Evolutionary conservation across 1,284 basidiomycete genomes (phyloP), one percentile per base, ranked within the genome.

Genomic region (Neotropicomus parvogracilis): DNA sequence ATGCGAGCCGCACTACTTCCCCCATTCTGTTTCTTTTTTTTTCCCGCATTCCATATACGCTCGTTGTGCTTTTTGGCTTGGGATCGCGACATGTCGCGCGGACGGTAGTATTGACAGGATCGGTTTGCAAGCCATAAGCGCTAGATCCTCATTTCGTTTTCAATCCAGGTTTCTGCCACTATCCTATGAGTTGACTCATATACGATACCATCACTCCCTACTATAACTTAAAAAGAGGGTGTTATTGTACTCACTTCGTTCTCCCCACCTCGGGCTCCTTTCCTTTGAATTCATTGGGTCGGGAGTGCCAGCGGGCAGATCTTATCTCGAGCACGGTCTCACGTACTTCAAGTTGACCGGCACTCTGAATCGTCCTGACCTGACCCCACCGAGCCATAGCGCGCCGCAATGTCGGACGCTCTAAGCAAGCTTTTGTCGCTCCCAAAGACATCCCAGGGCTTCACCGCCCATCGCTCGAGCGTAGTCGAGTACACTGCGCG

Each of bases 361-460:
- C n/a, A n/a, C n/a, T n/a, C n/a, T n/a, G n/a, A n/a, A n/a, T n/a
- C n/a, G n/a, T n/a, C n/a, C n/a, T n/a, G n/a, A n/a, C n/a, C n/a
- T n/a, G n/a, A n/a, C n/a, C n/a, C 5, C 20, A 14, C 3, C 2
- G 7, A 20, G 11, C 19, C 11, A 8, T 14, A 16, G 17, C 8
- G 5, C 8, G 31, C 28, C 5, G 21, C 44, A 1, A 67, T 69
- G 64, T 46, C 57, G 9, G 64, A 69, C 4, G n/a, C 55, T 4
- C 17, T 58, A 0, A 16, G 1, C 48, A 60, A 62, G 2, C 65
- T 85, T 1, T 60, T 85, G 21, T 72, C 73, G 16, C 64, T 84
- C 2, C 80, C 83, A 26, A 67, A 67, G 46, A 74, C 75, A 3
- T 81, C 81, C 10, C 64, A 71, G 17, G 81, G 74, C 7, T 81